A percentile compares a stretch with the other conserved stretches of the same genome.
Conservation (phyloP, 768 basidiomycete genomes). For the Galerina sulciceps region DNA sequence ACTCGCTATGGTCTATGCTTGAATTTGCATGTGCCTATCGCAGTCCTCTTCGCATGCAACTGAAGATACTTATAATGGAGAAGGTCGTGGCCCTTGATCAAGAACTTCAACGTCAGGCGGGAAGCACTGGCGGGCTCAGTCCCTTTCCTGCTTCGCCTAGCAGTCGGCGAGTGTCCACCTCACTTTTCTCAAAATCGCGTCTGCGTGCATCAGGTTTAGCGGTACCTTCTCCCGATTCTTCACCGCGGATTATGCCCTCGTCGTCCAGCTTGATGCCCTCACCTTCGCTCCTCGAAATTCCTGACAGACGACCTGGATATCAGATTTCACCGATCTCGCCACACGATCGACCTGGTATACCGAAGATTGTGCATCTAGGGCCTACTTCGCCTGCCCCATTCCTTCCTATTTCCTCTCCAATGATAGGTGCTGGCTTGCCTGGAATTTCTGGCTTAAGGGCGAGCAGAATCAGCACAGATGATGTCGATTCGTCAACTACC, state of each 20-base stretch:
- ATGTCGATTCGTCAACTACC: conserved; percentile 21
- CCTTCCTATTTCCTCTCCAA: conserved; percentile 34
- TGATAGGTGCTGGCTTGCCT: conserved; percentile 18
- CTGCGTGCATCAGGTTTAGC: conserved; percentile 42
- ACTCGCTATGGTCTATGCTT: conserved; percentile 72
- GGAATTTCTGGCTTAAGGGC: conserved; percentile 11
- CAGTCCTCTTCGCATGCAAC: conserved; percentile 64
- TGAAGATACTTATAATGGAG: conserved; percentile 69
- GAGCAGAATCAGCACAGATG: conserved; percentile 6
- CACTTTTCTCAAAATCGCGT: conserved; percentile 62
- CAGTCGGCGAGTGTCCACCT: conserved; percentile 49
- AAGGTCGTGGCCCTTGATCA: conserved; percentile 59
- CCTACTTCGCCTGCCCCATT: conserved; percentile 46
- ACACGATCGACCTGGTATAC: conserved; percentile 37
- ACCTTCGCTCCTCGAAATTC: conserved; percentile 37
- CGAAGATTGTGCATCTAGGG: conserved; percentile 63
- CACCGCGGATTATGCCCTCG: conserved; percentile 42
- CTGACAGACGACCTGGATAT: conserved; percentile 32
- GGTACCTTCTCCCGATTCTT: conserved; percentile 49
- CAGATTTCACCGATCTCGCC: conserved; percentile 33
- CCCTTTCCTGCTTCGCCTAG: conserved; percentile 30
- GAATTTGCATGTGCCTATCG: conserved; percentile 68
- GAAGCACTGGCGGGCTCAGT: conserved; percentile 16
- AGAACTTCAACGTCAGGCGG: conserved; percentile 42
- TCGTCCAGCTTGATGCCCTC: conserved; percentile 29